These are phyloP conservation scores for Rhynchospora tenuis DNA, from an alignment of 176 grass and related monocot genomes.

Conservation along the genomic window DNA sequence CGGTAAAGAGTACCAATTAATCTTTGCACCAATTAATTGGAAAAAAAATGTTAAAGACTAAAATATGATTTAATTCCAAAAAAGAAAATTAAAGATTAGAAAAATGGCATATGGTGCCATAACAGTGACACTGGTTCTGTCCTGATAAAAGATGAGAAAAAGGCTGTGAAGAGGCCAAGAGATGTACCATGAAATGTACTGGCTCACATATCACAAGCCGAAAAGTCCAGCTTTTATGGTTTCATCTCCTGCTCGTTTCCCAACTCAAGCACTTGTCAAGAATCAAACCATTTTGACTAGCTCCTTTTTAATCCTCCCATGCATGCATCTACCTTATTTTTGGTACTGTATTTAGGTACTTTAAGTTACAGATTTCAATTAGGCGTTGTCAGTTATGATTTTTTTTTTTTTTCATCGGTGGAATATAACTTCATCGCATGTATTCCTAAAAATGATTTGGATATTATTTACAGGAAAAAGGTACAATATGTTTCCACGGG, in stretches of 20 bases:
- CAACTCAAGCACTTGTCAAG: neutral
- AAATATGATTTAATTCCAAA: neutral
- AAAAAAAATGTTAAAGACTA: too few species aligned
- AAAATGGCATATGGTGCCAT: slow-evolving; percentile 9
- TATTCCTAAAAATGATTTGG: too few species aligned
- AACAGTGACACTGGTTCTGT: neutral
- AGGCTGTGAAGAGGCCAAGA: slow-evolving; percentile 5
- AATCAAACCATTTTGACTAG: slow-evolving; percentile 5
- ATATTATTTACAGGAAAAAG: too few species aligned
- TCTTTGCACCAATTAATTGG: too few species aligned
- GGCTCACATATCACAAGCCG: slow-evolving; percentile 10
- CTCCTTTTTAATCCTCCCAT: neutral
- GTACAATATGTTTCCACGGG: too few species aligned
- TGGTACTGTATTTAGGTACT: neutral
- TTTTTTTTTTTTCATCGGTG: neutral
- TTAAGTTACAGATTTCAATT: neutral
- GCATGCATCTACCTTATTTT: neutral
- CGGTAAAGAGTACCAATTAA: too few species aligned
- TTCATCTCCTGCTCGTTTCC: slow-evolving; percentile 17
- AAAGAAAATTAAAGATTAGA: too few species aligned
- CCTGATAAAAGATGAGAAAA: slow-evolving; percentile 14
- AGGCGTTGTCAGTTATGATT: neutral
- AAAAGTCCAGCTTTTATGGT: neutral
- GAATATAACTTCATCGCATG: neutral
- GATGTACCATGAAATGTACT: slow-evolving; percentile 22